Percentiles rank a stretch among this genome's conserved stretches.
phyloP scores from a whole-genome alignment of 1,284 basidiomycete species.

The Apiotrichum mycotoxinovorans region DNA sequence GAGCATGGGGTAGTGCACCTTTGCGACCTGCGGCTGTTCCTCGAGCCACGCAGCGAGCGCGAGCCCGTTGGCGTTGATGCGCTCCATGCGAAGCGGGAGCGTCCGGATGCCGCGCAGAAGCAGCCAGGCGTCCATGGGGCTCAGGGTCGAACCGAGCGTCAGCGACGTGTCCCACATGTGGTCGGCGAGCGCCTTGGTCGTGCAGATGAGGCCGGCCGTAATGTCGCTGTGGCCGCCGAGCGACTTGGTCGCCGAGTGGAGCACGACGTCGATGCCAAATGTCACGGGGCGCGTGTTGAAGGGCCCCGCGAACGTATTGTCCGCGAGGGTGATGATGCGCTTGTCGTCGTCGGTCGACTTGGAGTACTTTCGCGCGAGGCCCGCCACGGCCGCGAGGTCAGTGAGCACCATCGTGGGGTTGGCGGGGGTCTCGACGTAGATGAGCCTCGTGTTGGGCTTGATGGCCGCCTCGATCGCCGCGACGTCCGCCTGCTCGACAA shows the following conservation, averaged over 20 bases:
- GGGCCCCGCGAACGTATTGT: slow-evolving; percentile 14
- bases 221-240: slow-evolving; percentile 18
- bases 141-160: slow-evolving; percentile 13
- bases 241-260: slow-evolving; percentile 14
- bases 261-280: slow-evolving; percentile 13
- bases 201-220: slow-evolving; percentile 15
- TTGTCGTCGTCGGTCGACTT: neutral
- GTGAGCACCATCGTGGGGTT: slow-evolving; percentile 17
- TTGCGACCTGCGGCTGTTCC: slow-evolving; percentile 5
- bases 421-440: slow-evolving; percentile 19
- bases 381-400: slow-evolving; percentile 6
- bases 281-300: slow-evolving; percentile 12
- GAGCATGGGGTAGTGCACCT: slow-evolving; percentile 15
- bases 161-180: slow-evolving; percentile 13
- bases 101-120: slow-evolving; percentile 14
- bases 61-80: slow-evolving; percentile 15
- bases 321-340: slow-evolving; percentile 9
- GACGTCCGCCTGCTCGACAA: slow-evolving; percentile 13
- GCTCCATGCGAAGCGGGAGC: slow-evolving; percentile 13
- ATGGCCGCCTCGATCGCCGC: slow-evolving; percentile 8
- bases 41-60: slow-evolving; percentile 13
- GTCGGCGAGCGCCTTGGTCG: neutral
- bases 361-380: slow-evolving; percentile 3
- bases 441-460: slow-evolving; percentile 8
- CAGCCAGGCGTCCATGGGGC: slow-evolving; percentile 17